Evolutionary conservation across 352 stramenopile genomes (phyloP), one percentile per base, ranked within the genome.

Genomic region (Phytophthora boehmeriae): DNA sequence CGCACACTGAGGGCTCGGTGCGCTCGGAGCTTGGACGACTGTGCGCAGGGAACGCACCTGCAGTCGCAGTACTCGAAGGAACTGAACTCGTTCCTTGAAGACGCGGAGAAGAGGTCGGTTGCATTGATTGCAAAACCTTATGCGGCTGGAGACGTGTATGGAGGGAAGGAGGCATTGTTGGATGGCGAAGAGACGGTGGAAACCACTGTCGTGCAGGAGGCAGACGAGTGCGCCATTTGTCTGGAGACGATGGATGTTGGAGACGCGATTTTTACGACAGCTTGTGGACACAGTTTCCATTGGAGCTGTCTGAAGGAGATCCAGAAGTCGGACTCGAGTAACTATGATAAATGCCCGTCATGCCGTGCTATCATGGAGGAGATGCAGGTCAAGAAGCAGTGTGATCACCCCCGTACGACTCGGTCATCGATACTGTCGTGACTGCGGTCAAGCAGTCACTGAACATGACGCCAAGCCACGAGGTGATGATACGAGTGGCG

Each of bases 221-320:
- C 76, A 0, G 86, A 93, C 14, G 86, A 95, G 55, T 95, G 86
- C 41, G 86, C 86, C n/a, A 91, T 95, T 54, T 95, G 86, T 42
- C 63, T 95, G 4, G 86, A 95, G 4, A 79, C 76, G 1, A 92
- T 95, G 80, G 80, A 91, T 39, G 78, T 88, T 9, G 86, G 86
- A 36, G 59, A 93, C 30, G 86, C 86, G 11, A 92, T 95, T 57
- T 92, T 87, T 54, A 95, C 86, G 35, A 95, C 86, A 6, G 78
- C 80, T 16, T 95, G 86, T 54, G 84, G 84, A 42, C 86, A 95
- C 61, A 92, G 80, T 56, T 95, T 95, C 73, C 86, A 95, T 54
- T 95, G 83, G 84, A 79, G 76, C 23, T 95, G 86, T 54, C 64
- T 95, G 1, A 92, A 95, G 52, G 84, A 90, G 16, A 95, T 93